A percentile compares a stretch with the other conserved stretches of the same genome.
These are phyloP conservation scores for Bullera alba DNA, from an alignment of 768 basidiomycete species.

Conservation along the genomic window DNA sequence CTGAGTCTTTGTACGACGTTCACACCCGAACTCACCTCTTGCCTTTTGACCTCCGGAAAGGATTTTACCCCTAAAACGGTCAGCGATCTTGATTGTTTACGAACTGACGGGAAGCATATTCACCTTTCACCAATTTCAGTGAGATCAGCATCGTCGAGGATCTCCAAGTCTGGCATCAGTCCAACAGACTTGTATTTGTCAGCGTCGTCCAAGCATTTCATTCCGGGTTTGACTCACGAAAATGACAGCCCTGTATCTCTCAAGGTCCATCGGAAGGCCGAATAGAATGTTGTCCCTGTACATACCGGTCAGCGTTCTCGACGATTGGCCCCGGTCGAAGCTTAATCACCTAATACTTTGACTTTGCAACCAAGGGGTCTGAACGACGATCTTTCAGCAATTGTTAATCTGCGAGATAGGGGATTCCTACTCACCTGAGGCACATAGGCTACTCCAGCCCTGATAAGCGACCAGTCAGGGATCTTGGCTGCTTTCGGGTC, in stretches of 20 bases:
- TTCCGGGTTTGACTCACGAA: conserved; percentile 13
- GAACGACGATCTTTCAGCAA: not conserved
- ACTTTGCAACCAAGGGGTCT: conserved; percentile 36
- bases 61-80: conserved; percentile 21
- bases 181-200: conserved; percentile 17
- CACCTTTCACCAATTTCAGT: conserved; percentile 69
- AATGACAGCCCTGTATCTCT: conserved; percentile 49
- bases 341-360: conserved; percentile 24
- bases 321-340: not conserved
- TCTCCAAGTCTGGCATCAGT: conserved; percentile 49
- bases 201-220: not conserved
- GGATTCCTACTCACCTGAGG: conserved; percentile 13
- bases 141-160: conserved; percentile 58
- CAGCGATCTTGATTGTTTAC: conserved; percentile 20
- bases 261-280: conserved; percentile 48
- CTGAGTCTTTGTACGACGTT: not conserved
- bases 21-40: conserved; percentile 23
- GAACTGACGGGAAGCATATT: conserved; percentile 16
- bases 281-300: conserved; percentile 54
- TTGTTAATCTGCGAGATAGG: not conserved
- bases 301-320: not conserved
- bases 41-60: conserved; percentile 59
- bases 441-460: conserved; percentile 25
- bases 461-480: conserved; percentile 8
- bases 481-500: not conserved